phyloP scores from a whole-genome alignment of 768 basidiomycete genomes.

The Leccinum subtestaceum region DNA sequence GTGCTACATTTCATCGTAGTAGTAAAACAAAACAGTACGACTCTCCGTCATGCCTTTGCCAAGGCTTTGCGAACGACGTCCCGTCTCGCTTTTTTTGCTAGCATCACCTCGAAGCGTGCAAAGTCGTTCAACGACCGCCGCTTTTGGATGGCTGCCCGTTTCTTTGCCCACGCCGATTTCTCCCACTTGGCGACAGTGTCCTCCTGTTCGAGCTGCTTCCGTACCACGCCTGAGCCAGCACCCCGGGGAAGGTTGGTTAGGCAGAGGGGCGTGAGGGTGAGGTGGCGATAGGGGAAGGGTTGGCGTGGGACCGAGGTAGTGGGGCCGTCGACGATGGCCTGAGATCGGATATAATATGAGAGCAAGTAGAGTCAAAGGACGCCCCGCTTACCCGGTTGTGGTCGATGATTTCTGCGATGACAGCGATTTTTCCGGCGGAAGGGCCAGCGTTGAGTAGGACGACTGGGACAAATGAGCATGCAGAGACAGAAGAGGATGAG shows the following conservation, averaged over 20 bases:
- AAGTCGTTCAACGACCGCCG: conserved; percentile 85
- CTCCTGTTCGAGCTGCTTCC: conserved; percentile 87
- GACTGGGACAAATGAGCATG: conserved; percentile 39
- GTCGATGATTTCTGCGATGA: conserved; percentile 97
- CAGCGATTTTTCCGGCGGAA: conserved; percentile 83
- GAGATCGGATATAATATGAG: neutral
- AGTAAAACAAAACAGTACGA: neutral
- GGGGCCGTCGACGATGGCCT: conserved; percentile 97
- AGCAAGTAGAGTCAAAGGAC: neutral
- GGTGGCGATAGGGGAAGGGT: conserved; percentile 85
- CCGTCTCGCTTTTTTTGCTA: conserved; percentile 85
- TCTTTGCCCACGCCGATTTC: conserved; percentile 84
- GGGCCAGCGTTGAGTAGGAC: conserved; percentile 93
- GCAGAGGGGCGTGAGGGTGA: conserved; percentile 84
- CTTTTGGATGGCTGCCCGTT: conserved; percentile 68
- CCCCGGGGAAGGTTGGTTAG: conserved; percentile 83
- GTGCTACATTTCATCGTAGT: neutral
- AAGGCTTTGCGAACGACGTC: conserved; percentile 73
- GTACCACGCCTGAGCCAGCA: conserved; percentile 77
- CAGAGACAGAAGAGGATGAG: neutral
- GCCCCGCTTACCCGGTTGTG: conserved; percentile 80
- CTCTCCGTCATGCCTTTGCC: conserved; percentile 39
- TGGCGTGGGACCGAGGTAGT: conserved; percentile 90
- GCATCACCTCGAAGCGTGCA: conserved; percentile 82
- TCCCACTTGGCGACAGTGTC: conserved; percentile 86